Evolutionary conservation across 1,284 basidiomycete genomes (phyloP).

Genomic region (Cystobasidiaceae sp.): DNA sequence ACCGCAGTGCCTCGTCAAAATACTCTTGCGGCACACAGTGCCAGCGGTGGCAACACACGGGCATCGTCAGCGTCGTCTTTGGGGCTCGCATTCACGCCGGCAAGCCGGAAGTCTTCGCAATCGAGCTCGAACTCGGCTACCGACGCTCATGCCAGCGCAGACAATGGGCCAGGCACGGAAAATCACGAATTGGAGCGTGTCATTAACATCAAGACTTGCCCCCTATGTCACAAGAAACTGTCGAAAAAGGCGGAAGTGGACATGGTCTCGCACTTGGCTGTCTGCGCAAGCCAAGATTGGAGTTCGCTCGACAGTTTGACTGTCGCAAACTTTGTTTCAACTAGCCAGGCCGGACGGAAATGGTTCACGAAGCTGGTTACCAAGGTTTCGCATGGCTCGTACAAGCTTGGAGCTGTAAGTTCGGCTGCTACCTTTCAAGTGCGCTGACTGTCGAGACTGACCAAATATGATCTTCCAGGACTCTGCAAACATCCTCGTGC

Average conservation of each 20-base stretch:
- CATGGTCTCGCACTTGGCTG: slow-evolving; percentile 57
- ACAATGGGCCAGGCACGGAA: background rate
- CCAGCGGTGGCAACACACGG: too few relatives aligned
- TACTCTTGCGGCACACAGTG: background rate
- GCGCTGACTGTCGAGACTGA: background rate
- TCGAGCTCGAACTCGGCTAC: background rate
- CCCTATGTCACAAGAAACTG: slow-evolving; percentile 81
- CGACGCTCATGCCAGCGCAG: background rate
- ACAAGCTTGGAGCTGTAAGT: slow-evolving; percentile 80
- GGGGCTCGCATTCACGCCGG: background rate
- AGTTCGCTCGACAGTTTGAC: slow-evolving; percentile 77
- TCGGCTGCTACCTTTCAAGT: slow-evolving; percentile 37
- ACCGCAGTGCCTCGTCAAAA: background rate
- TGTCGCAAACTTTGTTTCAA: slow-evolving; percentile 92
- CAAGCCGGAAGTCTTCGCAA: background rate
- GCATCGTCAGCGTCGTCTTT: background rate
- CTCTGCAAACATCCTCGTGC: slow-evolving; percentile 92
- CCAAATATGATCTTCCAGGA: slow-evolving; percentile 56
- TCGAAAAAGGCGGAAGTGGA: slow-evolving; percentile 74
- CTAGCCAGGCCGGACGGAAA: slow-evolving; percentile 91
- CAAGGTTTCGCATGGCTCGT: slow-evolving; percentile 63
- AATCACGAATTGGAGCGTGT: slow-evolving; percentile 62
- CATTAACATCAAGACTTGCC: slow-evolving; percentile 90
- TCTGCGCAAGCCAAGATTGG: slow-evolving; percentile 92
- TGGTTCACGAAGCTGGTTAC: slow-evolving; percentile 83